Conservation (phyloP, 768 basidiomycete genomes). For the Lyophyllum semitale region DNA sequence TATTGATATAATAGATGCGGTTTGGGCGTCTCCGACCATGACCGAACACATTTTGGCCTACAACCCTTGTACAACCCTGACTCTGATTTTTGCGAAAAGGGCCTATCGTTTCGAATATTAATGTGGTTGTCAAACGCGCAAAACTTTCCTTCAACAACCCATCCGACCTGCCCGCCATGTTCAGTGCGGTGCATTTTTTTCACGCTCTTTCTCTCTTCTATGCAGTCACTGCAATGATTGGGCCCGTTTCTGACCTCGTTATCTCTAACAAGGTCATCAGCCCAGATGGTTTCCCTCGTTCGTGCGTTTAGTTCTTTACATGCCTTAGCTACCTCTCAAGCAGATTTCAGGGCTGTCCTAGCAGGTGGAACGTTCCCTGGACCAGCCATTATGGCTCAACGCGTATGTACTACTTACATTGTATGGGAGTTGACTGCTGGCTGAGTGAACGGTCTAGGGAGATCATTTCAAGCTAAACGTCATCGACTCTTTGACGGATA, state of each 20-base stretch:
- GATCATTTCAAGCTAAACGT: conserved; percentile 23
- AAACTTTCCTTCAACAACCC: too few species aligned
- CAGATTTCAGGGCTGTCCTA: conserved; percentile 21
- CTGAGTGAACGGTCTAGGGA: conserved; percentile 10
- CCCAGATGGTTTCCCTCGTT: conserved; percentile 48
- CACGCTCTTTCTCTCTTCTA: not conserved
- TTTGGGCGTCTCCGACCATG: too few species aligned
- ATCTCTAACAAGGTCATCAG: too few species aligned
- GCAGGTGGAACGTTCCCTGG: too few species aligned
- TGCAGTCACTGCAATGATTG: conserved; percentile 20
- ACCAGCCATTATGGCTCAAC: conserved; percentile 27
- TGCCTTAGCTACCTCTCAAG: not conserved
- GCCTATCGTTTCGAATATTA: too few species aligned
- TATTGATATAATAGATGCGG: too few species aligned
- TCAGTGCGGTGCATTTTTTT: not conserved
- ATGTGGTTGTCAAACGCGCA: too few species aligned
- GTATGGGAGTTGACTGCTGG: not conserved
- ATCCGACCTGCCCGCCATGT: not conserved
- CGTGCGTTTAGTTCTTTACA: conserved; percentile 27
- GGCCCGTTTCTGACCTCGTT: conserved; percentile 33
- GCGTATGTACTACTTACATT: conserved; percentile 17
- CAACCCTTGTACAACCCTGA: too few species aligned
- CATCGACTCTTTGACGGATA: conserved; percentile 18
- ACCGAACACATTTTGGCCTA: too few species aligned
- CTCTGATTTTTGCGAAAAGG: too few species aligned